Evolutionary conservation across 2,329 filamentous ascomycete species (phyloP).

Genomic region (Pestalotiopsis sp.): DNA sequence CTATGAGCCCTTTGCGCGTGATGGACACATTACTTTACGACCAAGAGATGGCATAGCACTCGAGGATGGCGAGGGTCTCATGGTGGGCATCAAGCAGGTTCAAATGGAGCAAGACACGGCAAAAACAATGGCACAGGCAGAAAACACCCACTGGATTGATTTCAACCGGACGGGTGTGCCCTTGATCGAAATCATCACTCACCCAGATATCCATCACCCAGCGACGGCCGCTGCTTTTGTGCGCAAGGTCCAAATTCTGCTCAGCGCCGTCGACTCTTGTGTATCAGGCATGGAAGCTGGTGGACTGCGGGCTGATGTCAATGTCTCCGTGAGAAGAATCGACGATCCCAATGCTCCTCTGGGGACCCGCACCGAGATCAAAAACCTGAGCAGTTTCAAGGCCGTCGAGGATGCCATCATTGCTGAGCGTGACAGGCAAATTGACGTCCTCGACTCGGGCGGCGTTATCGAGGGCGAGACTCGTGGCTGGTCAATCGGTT

Average conservation of each 20-base stretch:
- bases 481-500: slow-evolving; percentile 86
- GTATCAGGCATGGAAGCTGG: slow-evolving; percentile 92
- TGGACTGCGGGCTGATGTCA: slow-evolving; percentile 89
- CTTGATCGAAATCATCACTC: slow-evolving; percentile 92
- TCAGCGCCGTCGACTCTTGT: slow-evolving; percentile 81
- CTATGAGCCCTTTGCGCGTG: slow-evolving; percentile 71
- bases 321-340: slow-evolving; percentile 78
- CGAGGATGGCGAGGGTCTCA: slow-evolving; percentile 70
- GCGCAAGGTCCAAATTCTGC: slow-evolving; percentile 80
- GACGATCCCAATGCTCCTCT: slow-evolving; percentile 50
- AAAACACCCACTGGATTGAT: slow-evolving; percentile 77
- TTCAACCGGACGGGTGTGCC: slow-evolving; percentile 92
- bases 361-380: slow-evolving; percentile 93
- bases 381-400: slow-evolving; percentile 94
- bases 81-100: slow-evolving; percentile 85
- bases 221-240: slow-evolving; percentile 87
- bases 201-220: slow-evolving; percentile 85
- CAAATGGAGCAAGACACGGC: slow-evolving; percentile 98
- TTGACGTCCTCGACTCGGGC: slow-evolving; percentile 74
- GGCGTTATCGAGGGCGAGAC: slow-evolving; percentile 82
- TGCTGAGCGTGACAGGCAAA: slow-evolving; percentile 88
- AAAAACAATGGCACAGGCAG: slow-evolving; percentile 82
- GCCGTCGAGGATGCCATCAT: slow-evolving; percentile 93
- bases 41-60: slow-evolving; percentile 78
- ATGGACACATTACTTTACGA: slow-evolving; percentile 72